Evolutionary conservation across 2,329 filamentous ascomycete species (phyloP).

Genomic region (Calonectria multiphialidica): DNA sequence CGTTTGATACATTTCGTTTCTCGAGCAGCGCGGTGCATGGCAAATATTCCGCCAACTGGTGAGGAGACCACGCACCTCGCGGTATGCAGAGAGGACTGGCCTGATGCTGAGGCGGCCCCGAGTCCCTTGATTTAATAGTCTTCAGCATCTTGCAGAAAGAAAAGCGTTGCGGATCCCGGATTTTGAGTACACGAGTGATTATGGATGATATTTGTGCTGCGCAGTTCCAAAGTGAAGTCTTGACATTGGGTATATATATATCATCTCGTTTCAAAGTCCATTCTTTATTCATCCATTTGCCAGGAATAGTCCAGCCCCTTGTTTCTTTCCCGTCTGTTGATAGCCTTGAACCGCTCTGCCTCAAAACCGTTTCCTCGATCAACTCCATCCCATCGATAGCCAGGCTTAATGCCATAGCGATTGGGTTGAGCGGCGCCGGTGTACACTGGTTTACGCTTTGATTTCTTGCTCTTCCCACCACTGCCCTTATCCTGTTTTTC

Average conservation of each 20-base stretch:
- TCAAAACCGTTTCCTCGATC: constrained; percentile 96
- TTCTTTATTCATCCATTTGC: constrained; percentile 88
- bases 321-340: constrained; percentile 82
- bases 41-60: not conserved
- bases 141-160: not conserved
- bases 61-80: not conserved
- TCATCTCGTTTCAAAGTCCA: not conserved
- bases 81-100: not conserved
- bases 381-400: constrained; percentile 96
- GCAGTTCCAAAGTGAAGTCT: not conserved
- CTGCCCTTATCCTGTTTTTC: constrained; percentile 53
- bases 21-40: not conserved
- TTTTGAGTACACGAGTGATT: not conserved
- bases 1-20: constrained; percentile 17
- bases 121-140: constrained; percentile 12
- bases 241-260: constrained; percentile 4
- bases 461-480: constrained; percentile 46
- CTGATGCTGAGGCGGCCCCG: not conserved
- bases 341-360: constrained; percentile 88
- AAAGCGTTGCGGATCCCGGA: not conserved
- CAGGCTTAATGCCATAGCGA: constrained; percentile 91
- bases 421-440: constrained; percentile 87
- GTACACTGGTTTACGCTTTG: constrained; percentile 75
- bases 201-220: not conserved
- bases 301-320: constrained; percentile 90